Evolutionary conservation across 208 protist species (phyloP).

Genomic region (Trypanosoma rangeli): DNA sequence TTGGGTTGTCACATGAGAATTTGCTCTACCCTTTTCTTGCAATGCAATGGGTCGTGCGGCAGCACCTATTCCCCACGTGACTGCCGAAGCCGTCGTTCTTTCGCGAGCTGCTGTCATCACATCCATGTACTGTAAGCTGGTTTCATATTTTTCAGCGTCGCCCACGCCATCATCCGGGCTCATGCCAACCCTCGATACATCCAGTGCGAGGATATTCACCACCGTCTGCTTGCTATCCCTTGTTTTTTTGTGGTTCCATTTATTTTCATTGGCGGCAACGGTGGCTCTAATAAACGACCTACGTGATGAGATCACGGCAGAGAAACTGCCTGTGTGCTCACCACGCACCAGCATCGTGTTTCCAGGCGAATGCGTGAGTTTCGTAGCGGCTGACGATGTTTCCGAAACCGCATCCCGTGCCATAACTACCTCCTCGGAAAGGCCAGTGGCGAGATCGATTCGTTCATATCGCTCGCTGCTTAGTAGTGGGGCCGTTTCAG

Average conservation of each 20-base stretch:
- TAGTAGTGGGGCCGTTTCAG: constrained; percentile 33
- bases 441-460: constrained; percentile 59
- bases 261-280: neutral
- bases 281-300: neutral
- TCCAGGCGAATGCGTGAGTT: too few species aligned
- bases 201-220: constrained; percentile 7
- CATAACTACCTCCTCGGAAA: constrained; percentile 42
- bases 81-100: constrained; percentile 30
- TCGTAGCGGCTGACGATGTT: neutral
- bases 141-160: constrained; percentile 6
- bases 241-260: neutral
- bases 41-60: constrained; percentile 36
- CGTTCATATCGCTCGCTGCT: constrained; percentile 71
- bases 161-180: neutral
- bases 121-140: constrained; percentile 19
- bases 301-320: neutral
- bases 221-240: neutral
- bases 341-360: neutral
- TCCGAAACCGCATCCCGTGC: neutral
- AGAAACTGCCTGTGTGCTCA: neutral
- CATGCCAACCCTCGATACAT: neutral
- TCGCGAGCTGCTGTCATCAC: constrained; percentile 27
- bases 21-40: neutral
- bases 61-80: constrained; percentile 70
- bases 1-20: neutral